These are phyloP conservation scores for Scytalidium sp. DNA, from an alignment of 2,329 filamentous ascomycete genomes.

Conservation along the genomic window DNA sequence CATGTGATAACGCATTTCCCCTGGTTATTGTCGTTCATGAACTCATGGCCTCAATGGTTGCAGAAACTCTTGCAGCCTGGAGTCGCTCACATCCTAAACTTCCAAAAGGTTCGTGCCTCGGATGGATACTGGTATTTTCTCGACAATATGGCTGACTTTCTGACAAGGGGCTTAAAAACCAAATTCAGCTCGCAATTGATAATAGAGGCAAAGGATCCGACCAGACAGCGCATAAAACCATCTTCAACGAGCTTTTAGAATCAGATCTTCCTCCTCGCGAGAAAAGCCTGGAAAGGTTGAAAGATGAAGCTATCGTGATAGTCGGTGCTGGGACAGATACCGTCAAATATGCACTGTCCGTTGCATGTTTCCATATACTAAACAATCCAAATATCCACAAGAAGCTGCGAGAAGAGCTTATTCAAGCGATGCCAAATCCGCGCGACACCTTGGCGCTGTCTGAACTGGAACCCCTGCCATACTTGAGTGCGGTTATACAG, in stretches of 20 bases:
- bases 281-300: slow-evolving; percentile 30
- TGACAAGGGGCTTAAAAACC: slow-evolving; percentile 2
- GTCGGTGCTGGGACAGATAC: slow-evolving; percentile 38
- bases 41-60: slow-evolving; percentile 1
- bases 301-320: slow-evolving; percentile 35
- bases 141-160: not conserved
- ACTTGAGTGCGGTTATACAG: slow-evolving; percentile 23
- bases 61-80: slow-evolving; percentile 2
- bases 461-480: slow-evolving; percentile 37
- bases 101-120: slow-evolving; percentile 4
- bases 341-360: slow-evolving; percentile 26
- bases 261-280: slow-evolving; percentile 33
- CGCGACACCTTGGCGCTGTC: slow-evolving; percentile 18
- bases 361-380: slow-evolving; percentile 28
- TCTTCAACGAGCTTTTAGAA: slow-evolving; percentile 25
- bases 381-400: slow-evolving; percentile 17
- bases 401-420: slow-evolving; percentile 25
- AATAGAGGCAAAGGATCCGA: slow-evolving; percentile 8
- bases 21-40: not conserved
- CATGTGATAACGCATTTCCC: slow-evolving; percentile 2
- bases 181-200: slow-evolving; percentile 6
- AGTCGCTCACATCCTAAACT: slow-evolving; percentile 1
- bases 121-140: not conserved
- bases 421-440: slow-evolving; percentile 18
- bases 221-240: slow-evolving; percentile 10